Base-by-base conservation (phyloP, 441 rosid genomes). In the Populus hybrid region DNA sequence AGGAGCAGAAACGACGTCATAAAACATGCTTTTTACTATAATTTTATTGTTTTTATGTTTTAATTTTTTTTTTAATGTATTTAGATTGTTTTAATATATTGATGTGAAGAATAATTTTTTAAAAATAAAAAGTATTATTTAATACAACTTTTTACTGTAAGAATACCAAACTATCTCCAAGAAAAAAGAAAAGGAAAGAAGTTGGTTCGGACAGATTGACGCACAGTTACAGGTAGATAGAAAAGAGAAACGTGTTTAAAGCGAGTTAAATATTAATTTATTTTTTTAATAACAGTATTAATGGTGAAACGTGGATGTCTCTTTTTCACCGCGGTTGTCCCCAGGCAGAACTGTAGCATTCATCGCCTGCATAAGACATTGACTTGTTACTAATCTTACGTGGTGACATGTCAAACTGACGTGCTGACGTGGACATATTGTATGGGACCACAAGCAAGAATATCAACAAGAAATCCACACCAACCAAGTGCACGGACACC, bases 361-460 rank as follows among this genome's bases (percentile, higher is more conserved):
- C 70, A 12, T 26, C 69, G 36, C 34, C 18, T 10, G 9, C 67
- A 16, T 30, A 12, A 14, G 2, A 16, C 7, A 61, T 23, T 19
- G 68, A n/a, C 26, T 5, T 21, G 7, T 59, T 18, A 4, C 9
- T 42, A n/a, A 59, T 76, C 77, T 71, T 72, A 75, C 73, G 70
- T 76, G 81, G 86, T 21, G 70, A 38, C 79, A 76, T 23, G 77
- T 64, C 9, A 40, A 66, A n/a, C 38, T 75, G 82, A 82, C 75
- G 84, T 76, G 84, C 3, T 36, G 19, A 23, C 7, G 32, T 75
- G 40, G 73, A 28, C 19, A 6, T 2, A 1, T 32, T 0, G 18
- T 11, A 63, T 23, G 53, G 24, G 64, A 35, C 3, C 42, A 40
- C 46, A 12, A 66, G 1, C 2, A n/a, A 30, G 61, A 36, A 2